phyloP scores from a whole-genome alignment of 768 basidiomycete genomes.

The Lactarius pseudohatsudake region DNA sequence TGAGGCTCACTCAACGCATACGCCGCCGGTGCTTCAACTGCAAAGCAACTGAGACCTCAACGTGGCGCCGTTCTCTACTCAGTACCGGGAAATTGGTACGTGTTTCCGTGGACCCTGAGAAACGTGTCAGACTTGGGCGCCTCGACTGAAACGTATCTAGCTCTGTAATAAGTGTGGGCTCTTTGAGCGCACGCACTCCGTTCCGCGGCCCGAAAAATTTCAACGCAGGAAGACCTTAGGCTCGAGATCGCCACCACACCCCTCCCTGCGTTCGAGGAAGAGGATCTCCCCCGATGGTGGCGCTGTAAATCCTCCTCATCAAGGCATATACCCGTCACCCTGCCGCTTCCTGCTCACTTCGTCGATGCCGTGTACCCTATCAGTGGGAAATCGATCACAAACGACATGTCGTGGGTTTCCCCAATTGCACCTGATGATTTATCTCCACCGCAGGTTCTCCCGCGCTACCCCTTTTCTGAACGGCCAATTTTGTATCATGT shows the following conservation, averaged over 20 bases:
- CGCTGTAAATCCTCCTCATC: constrained; percentile 5
- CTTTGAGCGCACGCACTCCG: constrained; percentile 77
- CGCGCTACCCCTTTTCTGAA: constrained; percentile 2
- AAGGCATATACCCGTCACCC: not conserved
- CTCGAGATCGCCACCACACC: not conserved
- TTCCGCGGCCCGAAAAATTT: constrained; percentile 53
- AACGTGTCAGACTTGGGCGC: not conserved
- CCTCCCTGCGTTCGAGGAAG: not conserved
- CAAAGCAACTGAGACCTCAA: constrained; percentile 79
- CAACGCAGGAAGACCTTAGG: constrained; percentile 14
- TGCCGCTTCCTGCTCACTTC: constrained; percentile 2
- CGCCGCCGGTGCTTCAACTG: constrained; percentile 80
- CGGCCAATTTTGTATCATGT: constrained; percentile 1
- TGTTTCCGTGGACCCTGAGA: not conserved
- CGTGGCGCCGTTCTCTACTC: constrained; percentile 74
- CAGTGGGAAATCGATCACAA: constrained; percentile 13
- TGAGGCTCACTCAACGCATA: constrained; percentile 75
- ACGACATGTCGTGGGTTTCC: constrained; percentile 11
- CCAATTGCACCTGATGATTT: not conserved
- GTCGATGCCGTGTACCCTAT: constrained; percentile 12
- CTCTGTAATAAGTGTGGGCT: constrained; percentile 65
- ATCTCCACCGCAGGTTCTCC: constrained; percentile 8
- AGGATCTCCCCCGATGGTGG: not conserved
- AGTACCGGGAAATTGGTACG: constrained; percentile 72
- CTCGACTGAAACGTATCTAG: not conserved